Base-by-base conservation (phyloP, 768 basidiomycete genomes). In the Lactarius deliciosus region DNA sequence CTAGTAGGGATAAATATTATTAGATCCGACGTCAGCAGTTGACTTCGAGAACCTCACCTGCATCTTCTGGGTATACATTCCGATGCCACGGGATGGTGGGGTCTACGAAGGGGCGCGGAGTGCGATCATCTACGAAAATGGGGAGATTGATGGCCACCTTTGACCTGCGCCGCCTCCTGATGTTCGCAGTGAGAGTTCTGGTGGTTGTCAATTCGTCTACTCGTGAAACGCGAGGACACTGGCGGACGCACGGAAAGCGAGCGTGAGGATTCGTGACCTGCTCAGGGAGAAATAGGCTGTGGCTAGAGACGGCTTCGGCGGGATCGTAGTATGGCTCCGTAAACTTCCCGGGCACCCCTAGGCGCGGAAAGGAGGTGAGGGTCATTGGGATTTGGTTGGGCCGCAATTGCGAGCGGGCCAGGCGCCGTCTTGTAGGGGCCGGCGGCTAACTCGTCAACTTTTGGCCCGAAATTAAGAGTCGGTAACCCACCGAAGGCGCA, bases 101-200 rank as follows among this genome's bases (percentile, higher is more conserved):
- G 72, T 98, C 95, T 55, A 96, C 82, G 77, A 97, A 97, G 9
- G 95, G 94, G 32, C 84, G 83, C 18, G 92, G 93, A 0, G 96
- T 98, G 47, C 88, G 86, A 45, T 85, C 81, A 76, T 99, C 97
- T 57, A 95, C 82, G 78, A 87, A 99, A 64, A 99, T 79, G 10
- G 97, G 97, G 61, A 98, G 83, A 76, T 98, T 96, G 73, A 98
- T 97, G 16, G 89, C 89, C 47, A 98, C 96, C 77, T 97, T 97
- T 3, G 93, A 93, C 20, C 93, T 93, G 74, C 96, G 83, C 72
- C 97, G 82, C 59, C 83, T 82, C 71, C 97, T 85, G 73, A 98
- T 98, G 75, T 98, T 98, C 62, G 96, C 92, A 1, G 97, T 97
- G n/a, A 98, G 82, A 15, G 97, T 98, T 8, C 96, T 99, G 72